Conservation (phyloP, 768 basidiomycete species). For the Lactifluus echinatus region DNA sequence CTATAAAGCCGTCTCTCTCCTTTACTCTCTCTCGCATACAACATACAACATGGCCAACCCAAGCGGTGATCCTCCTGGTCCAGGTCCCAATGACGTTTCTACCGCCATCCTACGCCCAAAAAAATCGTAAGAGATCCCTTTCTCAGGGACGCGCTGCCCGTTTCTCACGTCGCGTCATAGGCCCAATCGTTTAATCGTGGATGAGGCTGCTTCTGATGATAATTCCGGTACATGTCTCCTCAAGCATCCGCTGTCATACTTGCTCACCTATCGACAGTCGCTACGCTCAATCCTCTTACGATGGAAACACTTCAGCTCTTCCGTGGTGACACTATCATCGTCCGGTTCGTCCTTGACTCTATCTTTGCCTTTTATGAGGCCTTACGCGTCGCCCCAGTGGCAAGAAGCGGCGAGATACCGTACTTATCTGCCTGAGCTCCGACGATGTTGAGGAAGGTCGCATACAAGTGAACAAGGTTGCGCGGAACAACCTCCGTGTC, state of each 20-base stretch:
- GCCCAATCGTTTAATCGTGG: constrained; percentile 95
- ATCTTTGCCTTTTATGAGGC: not conserved
- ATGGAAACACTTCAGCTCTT: constrained; percentile 93
- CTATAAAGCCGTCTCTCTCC: constrained; percentile 7
- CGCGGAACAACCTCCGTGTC: constrained; percentile 97
- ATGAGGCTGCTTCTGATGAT: constrained; percentile 89
- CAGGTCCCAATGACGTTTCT: constrained; percentile 82
- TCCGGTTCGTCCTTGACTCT: constrained; percentile 48
- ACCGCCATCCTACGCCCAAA: constrained; percentile 95
- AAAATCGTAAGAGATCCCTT: constrained; percentile 70
- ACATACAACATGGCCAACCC: constrained; percentile 59
- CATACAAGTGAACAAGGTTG: constrained; percentile 98
- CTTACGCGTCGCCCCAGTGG: constrained; percentile 43
- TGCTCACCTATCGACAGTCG: constrained; percentile 43
- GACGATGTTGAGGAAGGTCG: constrained; percentile 98
- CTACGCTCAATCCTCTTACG: constrained; percentile 90
- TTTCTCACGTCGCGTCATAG: constrained; percentile 35
- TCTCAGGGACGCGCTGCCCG: constrained; percentile 15
- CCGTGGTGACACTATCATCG: constrained; percentile 93
- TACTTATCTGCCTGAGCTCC: constrained; percentile 90
- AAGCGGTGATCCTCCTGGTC: constrained; percentile 73
- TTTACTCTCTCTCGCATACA: not conserved
- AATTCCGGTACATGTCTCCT: constrained; percentile 65
- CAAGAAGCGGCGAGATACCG: constrained; percentile 96
- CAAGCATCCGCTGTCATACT: not conserved